Percentiles rank a stretch among this genome's conserved stretches.
These are phyloP conservation scores for Irpex sp. DNA, from an alignment of 1,284 basidiomycete species.

Conservation along the genomic window DNA sequence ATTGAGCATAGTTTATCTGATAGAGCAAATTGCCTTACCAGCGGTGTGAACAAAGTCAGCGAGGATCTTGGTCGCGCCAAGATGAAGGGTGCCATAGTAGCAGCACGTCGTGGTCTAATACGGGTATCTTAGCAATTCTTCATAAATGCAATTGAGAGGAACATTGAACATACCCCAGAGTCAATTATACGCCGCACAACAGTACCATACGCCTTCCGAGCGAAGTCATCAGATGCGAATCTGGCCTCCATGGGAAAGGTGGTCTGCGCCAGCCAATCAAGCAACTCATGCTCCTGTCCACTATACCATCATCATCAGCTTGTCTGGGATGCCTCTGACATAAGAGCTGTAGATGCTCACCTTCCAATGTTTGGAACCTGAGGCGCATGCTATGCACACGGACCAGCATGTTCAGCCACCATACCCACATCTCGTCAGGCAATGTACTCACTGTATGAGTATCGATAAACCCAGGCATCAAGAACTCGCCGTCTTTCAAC, in stretches of 20 bases:
- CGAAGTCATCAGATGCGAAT: conserved; percentile 72
- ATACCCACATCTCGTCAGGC: not conserved
- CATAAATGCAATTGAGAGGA: not conserved
- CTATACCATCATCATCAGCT: conserved; percentile 28
- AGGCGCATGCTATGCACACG: conserved; percentile 65
- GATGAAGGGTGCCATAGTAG: conserved; percentile 85
- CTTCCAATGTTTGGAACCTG: conserved; percentile 83
- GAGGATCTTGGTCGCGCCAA: conserved; percentile 75
- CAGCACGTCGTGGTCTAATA: conserved; percentile 87
- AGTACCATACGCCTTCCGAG: conserved; percentile 61
- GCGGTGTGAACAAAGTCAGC: conserved; percentile 67
- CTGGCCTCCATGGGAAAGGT: conserved; percentile 90
- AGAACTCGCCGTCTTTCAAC: conserved; percentile 67
- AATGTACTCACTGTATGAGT: conserved; percentile 72
- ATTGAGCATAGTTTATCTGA: not conserved
- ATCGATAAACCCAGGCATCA: conserved; percentile 87
- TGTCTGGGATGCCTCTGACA: not conserved
- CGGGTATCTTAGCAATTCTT: not conserved
- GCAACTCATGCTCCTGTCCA: conserved; percentile 77
- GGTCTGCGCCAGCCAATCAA: conserved; percentile 84
- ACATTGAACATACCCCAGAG: conserved; percentile 69
- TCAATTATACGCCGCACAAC: conserved; percentile 79
- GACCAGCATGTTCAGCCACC: not conserved
- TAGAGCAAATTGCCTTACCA: conserved; percentile 38
- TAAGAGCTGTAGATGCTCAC: conserved; percentile 31